These are phyloP conservation scores for Rhizopus delemar DNA, from an alignment of 371 early-diverging fungal genomes.

Conservation along the genomic window DNA sequence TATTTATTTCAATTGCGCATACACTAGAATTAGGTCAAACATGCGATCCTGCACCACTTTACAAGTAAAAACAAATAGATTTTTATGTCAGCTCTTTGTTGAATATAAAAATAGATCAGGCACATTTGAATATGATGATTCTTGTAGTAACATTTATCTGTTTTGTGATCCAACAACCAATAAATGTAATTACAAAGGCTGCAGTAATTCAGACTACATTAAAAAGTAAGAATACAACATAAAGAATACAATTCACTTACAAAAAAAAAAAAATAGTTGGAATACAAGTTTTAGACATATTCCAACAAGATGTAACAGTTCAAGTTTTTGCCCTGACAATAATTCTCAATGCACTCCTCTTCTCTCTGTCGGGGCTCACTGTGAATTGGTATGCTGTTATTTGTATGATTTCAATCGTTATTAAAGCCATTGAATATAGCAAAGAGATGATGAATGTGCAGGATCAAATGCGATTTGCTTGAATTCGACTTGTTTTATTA, in stretches of 20 bases:
- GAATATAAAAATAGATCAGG: constrained; percentile 23
- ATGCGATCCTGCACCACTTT: constrained; percentile 37
- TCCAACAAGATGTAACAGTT: constrained; percentile 34
- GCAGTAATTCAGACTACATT: constrained; percentile 47
- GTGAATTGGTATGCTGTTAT: constrained; percentile 27
- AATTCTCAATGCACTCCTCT: constrained; percentile 32
- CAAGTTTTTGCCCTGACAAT: constrained; percentile 47
- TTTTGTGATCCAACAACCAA: constrained; percentile 35
- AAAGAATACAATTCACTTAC: no score
- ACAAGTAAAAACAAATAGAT: constrained; percentile 27
- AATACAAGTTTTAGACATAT: constrained; percentile 25
- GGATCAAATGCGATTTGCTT: constrained; percentile 43
- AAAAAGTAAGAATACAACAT: constrained; percentile 28
- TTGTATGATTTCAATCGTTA: not conserved
- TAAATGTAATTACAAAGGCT: constrained; percentile 47
- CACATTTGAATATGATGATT: constrained; percentile 36
- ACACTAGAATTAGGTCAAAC: constrained; percentile 31
- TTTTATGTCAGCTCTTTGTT: not conserved
- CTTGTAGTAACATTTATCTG: constrained; percentile 42
- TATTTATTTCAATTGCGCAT: constrained; percentile 7
- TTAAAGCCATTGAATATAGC: constrained; percentile 17
- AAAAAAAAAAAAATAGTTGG: constrained; percentile 25
- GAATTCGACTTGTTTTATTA: constrained; percentile 45
- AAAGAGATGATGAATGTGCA: constrained; percentile 51
- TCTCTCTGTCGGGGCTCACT: constrained; percentile 27